phyloP scores from a whole-genome alignment of 2,329 filamentous ascomycete species.

The Emergomyces pasteurianus region DNA sequence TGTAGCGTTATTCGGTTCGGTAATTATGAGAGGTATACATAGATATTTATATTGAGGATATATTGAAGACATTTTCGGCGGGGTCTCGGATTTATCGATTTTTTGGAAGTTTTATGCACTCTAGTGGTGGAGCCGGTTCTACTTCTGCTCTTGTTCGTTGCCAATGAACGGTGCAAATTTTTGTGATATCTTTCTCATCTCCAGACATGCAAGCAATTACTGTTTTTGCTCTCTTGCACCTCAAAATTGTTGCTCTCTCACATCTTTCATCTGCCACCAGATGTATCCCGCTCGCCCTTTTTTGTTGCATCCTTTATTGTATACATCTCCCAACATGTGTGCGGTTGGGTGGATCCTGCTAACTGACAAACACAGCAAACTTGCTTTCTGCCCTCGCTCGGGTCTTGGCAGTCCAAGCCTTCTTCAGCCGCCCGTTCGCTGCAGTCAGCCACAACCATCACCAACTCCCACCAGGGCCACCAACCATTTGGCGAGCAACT shows the following conservation, averaged over 20 bases:
- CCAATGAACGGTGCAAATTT: too few species aligned
- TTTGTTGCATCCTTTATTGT: neutral
- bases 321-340: too few species aligned
- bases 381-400: neutral
- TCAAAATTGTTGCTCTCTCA: neutral
- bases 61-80: neutral
- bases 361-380: neutral
- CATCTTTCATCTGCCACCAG: too few species aligned
- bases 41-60: neutral
- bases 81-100: neutral
- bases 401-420: neutral
- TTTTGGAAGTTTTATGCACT: neutral
- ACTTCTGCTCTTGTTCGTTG: too few species aligned
- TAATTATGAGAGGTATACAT: neutral
- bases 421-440: neutral
- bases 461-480: neutral
- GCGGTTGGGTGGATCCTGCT: neutral
- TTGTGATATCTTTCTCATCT: neutral
- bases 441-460: neutral
- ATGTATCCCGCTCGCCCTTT: too few species aligned
- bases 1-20: neutral
- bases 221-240: neutral
- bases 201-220: neutral
- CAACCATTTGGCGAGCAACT: neutral
- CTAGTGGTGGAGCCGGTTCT: too few species aligned